Evolutionary conservation across 176 grass and related monocot species (phyloP).

Genomic region (Secale cereale): DNA sequence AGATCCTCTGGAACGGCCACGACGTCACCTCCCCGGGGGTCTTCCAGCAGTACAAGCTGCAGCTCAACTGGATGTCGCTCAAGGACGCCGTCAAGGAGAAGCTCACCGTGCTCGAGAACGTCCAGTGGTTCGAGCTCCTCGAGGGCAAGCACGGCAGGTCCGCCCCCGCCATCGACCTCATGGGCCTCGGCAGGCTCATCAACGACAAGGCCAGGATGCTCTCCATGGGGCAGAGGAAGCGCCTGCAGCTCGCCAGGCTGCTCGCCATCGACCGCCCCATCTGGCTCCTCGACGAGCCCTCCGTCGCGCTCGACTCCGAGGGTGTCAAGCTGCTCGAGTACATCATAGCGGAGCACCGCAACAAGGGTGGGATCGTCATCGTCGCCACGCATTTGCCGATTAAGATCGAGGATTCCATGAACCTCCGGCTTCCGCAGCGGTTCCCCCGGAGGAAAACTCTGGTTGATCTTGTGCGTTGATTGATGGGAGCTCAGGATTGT

Average conservation of each 20-base stretch:
- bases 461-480: too few relatives aligned
- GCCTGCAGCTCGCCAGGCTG: constrained; percentile 71
- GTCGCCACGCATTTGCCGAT: too few relatives aligned
- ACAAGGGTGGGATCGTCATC: too few relatives aligned
- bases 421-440: too few relatives aligned
- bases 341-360: too few relatives aligned
- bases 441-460: too few relatives aligned
- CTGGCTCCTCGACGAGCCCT: constrained; percentile 96
- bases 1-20: constrained; percentile 89
- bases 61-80: constrained; percentile 91
- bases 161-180: constrained; percentile 62
- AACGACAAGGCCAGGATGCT: constrained; percentile 95
- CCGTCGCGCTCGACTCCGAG: constrained; percentile 75
- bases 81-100: constrained; percentile 85
- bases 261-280: constrained; percentile 84
- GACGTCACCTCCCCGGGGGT: constrained; percentile 68
- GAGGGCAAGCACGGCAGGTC: constrained; percentile 76
- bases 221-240: constrained; percentile 95
- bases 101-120: constrained; percentile 85
- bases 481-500: too few relatives aligned
- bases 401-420: too few relatives aligned
- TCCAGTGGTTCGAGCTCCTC: constrained; percentile 97
- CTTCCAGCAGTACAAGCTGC: constrained; percentile 96
- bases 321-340: constrained; percentile 70
- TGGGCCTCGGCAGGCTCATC: constrained; percentile 86